Conservation (phyloP, 257 asterid genomes). For the Mitragyna speciosa region DNA sequence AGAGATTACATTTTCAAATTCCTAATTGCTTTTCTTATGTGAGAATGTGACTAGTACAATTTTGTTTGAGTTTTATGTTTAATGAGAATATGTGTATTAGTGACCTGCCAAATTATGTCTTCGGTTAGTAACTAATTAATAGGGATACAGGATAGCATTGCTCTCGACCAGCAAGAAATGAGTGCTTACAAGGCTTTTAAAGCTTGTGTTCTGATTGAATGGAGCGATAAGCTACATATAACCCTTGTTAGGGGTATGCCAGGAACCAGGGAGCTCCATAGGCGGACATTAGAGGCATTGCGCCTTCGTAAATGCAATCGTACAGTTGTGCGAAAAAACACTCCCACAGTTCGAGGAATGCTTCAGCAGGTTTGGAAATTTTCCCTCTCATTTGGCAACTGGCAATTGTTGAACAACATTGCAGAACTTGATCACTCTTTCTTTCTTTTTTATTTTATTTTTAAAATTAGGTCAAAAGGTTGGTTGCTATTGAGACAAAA, state of each 20-base stretch:
- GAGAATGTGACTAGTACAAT: neutral
- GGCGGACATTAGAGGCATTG: slow-evolving; percentile 91
- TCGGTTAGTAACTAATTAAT: neutral
- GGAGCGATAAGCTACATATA: slow-evolving; percentile 84
- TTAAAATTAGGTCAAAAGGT: slow-evolving; percentile 58
- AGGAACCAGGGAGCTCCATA: slow-evolving; percentile 87
- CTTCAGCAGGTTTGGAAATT: slow-evolving; percentile 67
- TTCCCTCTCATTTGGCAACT: neutral
- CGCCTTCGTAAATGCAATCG: slow-evolving; percentile 89
- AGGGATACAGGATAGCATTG: slow-evolving; percentile 17
- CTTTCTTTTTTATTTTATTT: neutral
- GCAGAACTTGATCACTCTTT: neutral
- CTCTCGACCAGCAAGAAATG: slow-evolving; percentile 38
- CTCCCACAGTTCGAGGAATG: slow-evolving; percentile 92
- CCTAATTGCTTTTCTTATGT: neutral
- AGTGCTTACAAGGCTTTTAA: slow-evolving; percentile 83
- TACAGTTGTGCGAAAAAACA: slow-evolving; percentile 76
- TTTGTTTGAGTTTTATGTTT: neutral
- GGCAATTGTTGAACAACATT: neutral
- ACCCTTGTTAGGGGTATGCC: slow-evolving; percentile 98
- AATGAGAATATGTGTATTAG: neutral
- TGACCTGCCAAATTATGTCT: neutral
- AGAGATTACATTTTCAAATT: neutral
- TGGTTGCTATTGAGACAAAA: slow-evolving; percentile 71
- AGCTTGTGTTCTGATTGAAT: slow-evolving; percentile 75